Evolutionary conservation across 192 early-diverging fungal genomes (phyloP).

Genomic region (Linnemannia hyalina): DNA sequence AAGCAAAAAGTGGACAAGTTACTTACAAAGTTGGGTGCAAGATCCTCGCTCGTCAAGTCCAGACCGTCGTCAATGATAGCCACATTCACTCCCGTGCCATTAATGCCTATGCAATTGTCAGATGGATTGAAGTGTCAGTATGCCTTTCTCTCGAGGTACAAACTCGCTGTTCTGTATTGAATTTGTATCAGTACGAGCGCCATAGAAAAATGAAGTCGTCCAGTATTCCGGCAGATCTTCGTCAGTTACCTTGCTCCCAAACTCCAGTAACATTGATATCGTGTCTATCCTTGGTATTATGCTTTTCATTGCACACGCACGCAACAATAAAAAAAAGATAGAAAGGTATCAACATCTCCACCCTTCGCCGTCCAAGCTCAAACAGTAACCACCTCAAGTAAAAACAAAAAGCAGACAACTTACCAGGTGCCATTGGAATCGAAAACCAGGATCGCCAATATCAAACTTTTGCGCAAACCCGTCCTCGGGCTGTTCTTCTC

Average conservation of each 20-base stretch:
- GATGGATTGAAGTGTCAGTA: too few species aligned
- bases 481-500: constrained; percentile 31
- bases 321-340: not conserved
- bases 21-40: constrained; percentile 90
- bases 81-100: constrained; percentile 87
- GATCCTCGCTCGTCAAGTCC: constrained; percentile 86
- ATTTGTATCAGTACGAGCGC: too few species aligned
- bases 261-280: constrained; percentile 96
- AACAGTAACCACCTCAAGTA: not conserved
- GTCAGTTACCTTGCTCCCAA: constrained; percentile 69
- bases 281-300: constrained; percentile 64
- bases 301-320: not conserved
- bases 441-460: constrained; percentile 81
- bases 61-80: constrained; percentile 97
- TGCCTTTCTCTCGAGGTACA: not conserved
- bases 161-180: not conserved
- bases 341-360: not conserved
- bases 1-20: not conserved
- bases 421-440: constrained; percentile 89
- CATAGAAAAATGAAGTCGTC: too few species aligned
- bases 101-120: constrained; percentile 70
- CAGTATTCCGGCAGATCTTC: not conserved
- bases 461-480: constrained; percentile 35
- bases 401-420: not conserved
- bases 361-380: not conserved